Conservation (phyloP, 495 filamentous ascomycete species). For the Zalerion maritima region DNA sequence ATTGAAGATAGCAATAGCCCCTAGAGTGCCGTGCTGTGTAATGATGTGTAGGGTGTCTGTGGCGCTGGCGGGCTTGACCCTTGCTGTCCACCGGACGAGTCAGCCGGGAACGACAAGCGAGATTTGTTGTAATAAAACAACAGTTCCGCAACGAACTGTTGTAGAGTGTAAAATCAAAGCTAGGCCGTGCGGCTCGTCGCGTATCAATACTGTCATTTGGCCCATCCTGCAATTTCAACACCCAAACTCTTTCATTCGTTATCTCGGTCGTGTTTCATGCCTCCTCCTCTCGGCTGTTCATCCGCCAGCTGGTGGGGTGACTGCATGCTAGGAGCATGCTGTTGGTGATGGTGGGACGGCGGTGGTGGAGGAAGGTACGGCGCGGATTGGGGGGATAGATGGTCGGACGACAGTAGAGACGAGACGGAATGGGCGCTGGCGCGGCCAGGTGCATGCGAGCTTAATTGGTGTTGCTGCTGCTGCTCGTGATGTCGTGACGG, state of each 20-base stretch:
- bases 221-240: too few species aligned
- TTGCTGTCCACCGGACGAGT: constrained; percentile 2
- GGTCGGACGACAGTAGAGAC: constrained; percentile 31
- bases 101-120: constrained; percentile 3
- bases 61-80: background rate
- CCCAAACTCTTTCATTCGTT: too few species aligned
- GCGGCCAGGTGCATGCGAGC: constrained; percentile 6
- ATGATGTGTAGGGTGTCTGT: constrained; percentile 1
- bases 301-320: constrained; percentile 16
- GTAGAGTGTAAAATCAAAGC: constrained; percentile 5
- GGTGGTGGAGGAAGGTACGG: constrained; percentile 17
- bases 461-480: constrained; percentile 11
- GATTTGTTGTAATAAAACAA: constrained; percentile 4
- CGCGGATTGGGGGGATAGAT: constrained; percentile 20
- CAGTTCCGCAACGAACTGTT: constrained; percentile 5
- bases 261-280: constrained; percentile 10
- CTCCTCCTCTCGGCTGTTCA: constrained; percentile 11
- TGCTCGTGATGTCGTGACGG: constrained; percentile 16
- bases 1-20: constrained; percentile 1
- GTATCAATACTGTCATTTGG: background rate
- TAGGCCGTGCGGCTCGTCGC: constrained; percentile 8
- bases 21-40: constrained; percentile 4
- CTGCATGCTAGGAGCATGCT: constrained; percentile 12
- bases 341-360: constrained; percentile 7
- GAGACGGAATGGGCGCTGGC: constrained; percentile 31